These are phyloP conservation scores for Cynara cardunculus DNA, from an alignment of 129 eudicot species.

Conservation along the genomic window DNA sequence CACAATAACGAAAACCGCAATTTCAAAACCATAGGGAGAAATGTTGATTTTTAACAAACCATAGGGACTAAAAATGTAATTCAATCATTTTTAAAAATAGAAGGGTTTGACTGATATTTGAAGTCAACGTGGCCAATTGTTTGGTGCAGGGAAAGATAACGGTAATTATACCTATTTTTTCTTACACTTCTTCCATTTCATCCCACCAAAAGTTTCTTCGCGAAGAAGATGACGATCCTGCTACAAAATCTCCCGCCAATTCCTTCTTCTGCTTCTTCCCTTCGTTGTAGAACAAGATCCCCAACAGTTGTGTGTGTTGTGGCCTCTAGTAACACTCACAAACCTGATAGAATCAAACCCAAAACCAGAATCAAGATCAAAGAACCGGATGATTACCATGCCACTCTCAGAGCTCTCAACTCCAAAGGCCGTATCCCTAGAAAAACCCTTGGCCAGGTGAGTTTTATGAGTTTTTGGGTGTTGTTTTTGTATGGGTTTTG, in stretches of 20 bases:
- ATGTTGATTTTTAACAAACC: too few relatives aligned
- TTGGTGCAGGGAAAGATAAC: constrained; percentile 13
- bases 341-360: constrained; percentile 21
- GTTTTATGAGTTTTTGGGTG: neutral
- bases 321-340: constrained; percentile 20
- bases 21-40: too few relatives aligned
- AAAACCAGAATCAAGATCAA: constrained; percentile 32
- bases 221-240: constrained; percentile 32
- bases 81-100: neutral
- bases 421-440: constrained; percentile 85
- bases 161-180: neutral
- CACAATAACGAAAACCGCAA: too few relatives aligned
- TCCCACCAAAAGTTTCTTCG: constrained; percentile 6
- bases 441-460: constrained; percentile 95
- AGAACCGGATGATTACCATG: constrained; percentile 75
- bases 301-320: constrained; percentile 9
- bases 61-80: neutral
- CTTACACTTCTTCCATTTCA: neutral
- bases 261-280: constrained; percentile 16
- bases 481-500: neutral
- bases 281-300: constrained; percentile 6
- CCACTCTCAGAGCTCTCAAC: constrained; percentile 90
- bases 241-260: constrained; percentile 38
- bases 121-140: neutral
- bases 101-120: neutral